Base-by-base conservation (phyloP, 345 rosid species). In the Populus alba region DNA sequence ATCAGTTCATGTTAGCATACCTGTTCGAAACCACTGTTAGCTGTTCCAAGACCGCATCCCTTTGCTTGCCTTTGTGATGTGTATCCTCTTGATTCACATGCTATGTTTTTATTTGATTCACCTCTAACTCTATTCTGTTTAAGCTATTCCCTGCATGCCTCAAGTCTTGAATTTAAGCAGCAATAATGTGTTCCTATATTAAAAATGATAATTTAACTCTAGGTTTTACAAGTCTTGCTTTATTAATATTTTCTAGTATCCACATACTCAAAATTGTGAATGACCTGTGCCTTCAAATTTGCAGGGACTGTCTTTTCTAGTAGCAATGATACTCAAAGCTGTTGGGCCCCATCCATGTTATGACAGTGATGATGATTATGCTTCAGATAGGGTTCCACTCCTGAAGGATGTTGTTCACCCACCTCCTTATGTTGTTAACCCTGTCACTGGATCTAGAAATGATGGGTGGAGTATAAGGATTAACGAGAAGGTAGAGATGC, bases 361-460 rank as follows among this genome's bases (percentile, higher is more conserved):
- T 81, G 96, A 90, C 73, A 91, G 93, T 70, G 98, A 92, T 27
- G 97, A 95, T 81, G 97, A 95, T 23, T 88, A 68, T 70, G 77
- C 72, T 76, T 62, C 90, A 20, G 92, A 86, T 68, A 90, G 83
- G 61, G 92, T 78, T 83, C 90, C 94, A n/a, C 90, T 95, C 66
- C 79, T 95, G 71, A 88, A 81, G 63, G 86, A 91, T 87, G 79
- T 77, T 75, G 88, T 69, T 65, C 88, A 83, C 35, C 83, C 83
- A 22, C 89, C 89, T 74, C 61, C 81, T 39, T 92, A 89, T 77
- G 93, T 79, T 43, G 90, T 92, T 67, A 89, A 84, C 81, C 94
- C 98, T 76, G 79, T 86, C 31, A 85, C 75, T 69, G 92, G 92
- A 85, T 49, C 91, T 68, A 86, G 85, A 82, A 87, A 70, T 4